Evolutionary conservation across 164 flowering plant species (phyloP).

Genomic region (Liriodendron chinense): DNA sequence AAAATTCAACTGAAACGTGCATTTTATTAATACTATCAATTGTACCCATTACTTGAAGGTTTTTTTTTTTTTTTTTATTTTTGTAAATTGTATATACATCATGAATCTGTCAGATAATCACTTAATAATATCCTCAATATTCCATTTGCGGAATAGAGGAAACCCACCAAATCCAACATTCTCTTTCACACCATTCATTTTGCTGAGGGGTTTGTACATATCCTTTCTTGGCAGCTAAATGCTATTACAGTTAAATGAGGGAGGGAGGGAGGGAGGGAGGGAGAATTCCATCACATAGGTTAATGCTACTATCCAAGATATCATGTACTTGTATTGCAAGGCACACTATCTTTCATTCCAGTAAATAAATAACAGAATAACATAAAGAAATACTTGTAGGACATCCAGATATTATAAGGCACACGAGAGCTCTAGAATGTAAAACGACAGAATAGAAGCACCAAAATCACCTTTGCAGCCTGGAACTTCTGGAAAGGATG

Average conservation of each 20-base stretch:
- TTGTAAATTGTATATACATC: background rate
- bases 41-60: no score
- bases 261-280: background rate
- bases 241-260: background rate
- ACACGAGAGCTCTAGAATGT: no score
- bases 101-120: background rate
- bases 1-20: background rate
- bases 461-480: conserved; percentile 63
- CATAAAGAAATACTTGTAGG: background rate
- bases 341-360: background rate
- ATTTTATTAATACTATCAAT: no score
- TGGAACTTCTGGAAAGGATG: conserved; percentile 75
- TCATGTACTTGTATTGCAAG: background rate
- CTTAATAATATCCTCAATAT: background rate
- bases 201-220: background rate
- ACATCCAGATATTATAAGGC: background rate
- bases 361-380: background rate
- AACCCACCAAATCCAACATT: background rate
- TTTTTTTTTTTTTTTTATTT: no score
- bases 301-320: background rate
- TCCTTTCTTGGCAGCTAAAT: background rate
- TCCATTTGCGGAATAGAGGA: background rate
- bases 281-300: background rate
- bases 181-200: background rate
- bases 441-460: background rate